Evolutionary conservation across 225 moss, liverwort and hornwort species (phyloP).

Genomic region (Straminergon stramineum): DNA sequence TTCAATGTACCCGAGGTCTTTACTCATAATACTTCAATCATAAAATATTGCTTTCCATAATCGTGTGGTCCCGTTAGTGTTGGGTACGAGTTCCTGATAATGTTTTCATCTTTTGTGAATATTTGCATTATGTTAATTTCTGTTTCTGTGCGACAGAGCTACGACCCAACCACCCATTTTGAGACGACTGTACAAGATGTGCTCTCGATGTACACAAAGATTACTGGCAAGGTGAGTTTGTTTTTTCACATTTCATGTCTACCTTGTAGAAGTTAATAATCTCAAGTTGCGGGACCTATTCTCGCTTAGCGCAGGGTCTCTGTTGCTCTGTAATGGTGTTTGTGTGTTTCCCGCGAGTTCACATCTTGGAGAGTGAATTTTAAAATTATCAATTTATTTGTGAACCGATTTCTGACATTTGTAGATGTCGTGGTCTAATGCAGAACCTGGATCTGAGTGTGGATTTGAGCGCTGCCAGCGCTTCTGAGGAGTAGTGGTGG

Average conservation of each 20-base stretch:
- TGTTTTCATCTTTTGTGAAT: neutral
- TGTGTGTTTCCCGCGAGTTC: neutral
- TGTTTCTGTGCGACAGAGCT: constrained; percentile 45
- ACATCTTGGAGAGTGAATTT: neutral
- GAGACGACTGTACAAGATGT: constrained; percentile 93
- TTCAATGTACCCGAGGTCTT: neutral
- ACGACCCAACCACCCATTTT: constrained; percentile 89
- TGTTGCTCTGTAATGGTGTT: neutral
- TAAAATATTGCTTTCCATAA: neutral
- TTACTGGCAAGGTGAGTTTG: constrained; percentile 71
- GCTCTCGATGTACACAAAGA: constrained; percentile 76
- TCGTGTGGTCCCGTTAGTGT: neutral
- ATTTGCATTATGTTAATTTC: neutral
- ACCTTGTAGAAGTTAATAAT: neutral
- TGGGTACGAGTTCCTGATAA: neutral
- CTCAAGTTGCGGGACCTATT: neutral
- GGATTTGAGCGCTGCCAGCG: constrained; percentile 80
- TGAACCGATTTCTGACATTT: neutral
- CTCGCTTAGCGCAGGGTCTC: neutral
- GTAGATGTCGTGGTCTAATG: neutral
- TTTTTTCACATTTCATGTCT: neutral
- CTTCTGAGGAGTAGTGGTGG: constrained; percentile 53
- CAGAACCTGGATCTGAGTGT: constrained; percentile 81
- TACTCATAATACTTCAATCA: neutral
- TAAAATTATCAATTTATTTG: neutral